Percentiles rank a stretch among this genome's conserved stretches.
These are phyloP conservation scores for Centella asiatica DNA, from an alignment of 129 eudicot genomes.

Conservation along the genomic window DNA sequence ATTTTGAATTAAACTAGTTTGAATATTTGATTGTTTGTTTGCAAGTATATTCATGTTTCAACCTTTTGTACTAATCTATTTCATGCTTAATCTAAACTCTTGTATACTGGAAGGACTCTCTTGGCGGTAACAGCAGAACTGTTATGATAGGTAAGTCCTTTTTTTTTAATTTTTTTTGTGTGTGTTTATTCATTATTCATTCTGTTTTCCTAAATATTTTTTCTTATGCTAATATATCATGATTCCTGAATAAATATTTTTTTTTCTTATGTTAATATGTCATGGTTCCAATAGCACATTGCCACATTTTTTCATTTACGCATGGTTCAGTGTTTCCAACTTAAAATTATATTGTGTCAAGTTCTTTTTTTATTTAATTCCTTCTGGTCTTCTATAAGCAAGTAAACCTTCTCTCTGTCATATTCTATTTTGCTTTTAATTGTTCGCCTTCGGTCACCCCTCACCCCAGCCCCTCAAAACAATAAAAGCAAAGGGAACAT, in stretches of 20 bases:
- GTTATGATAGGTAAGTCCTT: constrained; percentile 95
- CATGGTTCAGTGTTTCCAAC: not conserved
- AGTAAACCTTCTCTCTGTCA: not conserved
- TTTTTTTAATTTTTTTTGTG: too few relatives aligned
- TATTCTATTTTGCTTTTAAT: too few relatives aligned
- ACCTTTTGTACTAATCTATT: not conserved
- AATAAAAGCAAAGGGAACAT: too few relatives aligned
- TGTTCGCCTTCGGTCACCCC: not conserved
- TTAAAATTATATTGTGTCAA: not conserved
- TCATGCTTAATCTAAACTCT: constrained; percentile 5
- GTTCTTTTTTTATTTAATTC: not conserved
- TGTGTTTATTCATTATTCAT: not conserved
- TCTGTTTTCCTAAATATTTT: not conserved
- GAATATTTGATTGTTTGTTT: not conserved
- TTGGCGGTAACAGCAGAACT: constrained; percentile 99
- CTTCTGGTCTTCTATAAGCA: not conserved
- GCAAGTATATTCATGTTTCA: not conserved
- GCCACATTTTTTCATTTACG: too few relatives aligned
- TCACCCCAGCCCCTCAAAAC: too few relatives aligned
- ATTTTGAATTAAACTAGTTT: not conserved
- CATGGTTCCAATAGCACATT: too few relatives aligned
- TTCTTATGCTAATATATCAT: constrained; percentile 3
- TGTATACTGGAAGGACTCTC: constrained; percentile 68
- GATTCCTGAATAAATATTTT: not conserved
- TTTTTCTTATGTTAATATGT: too few relatives aligned